Evolutionary conservation across 139 green algal genomes (phyloP), one percentile per base, ranked within the genome.

Genomic region (Auxenochlorella pyrenoidosa): DNA sequence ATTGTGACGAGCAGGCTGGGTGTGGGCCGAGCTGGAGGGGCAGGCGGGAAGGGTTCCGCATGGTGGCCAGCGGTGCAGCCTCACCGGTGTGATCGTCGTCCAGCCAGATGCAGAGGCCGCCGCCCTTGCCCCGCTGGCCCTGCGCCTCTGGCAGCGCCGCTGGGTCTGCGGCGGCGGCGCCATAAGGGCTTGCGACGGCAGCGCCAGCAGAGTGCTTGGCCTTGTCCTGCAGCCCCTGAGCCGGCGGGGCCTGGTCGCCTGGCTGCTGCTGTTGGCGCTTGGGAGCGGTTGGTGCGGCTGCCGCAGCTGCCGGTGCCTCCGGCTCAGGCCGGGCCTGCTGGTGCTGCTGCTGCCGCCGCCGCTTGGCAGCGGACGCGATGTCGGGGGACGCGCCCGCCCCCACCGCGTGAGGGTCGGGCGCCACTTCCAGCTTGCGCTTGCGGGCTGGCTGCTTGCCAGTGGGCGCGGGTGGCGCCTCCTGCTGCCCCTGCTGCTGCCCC

Each of bases 101-200:
- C 70, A 76, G 16, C 70, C 70, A 76, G 34, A 44, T 30, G 70
- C 70, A 76, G 15, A 19, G 70, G 70, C 70, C 70, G 70, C 70
- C 70, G n/a, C 70, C 70, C n/a, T 76, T 76, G 70, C 70, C 70
- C 70, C 40, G 70, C 70, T 36, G n/a, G 34, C 70, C 70, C 13
- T 36, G 66, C 66, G 66, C 66, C 66, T 73, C 66, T 19, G 32
- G 10, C 54, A 22, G 54, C 18, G 54, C 54, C 13, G 54, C 54
- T 4, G 54, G 54, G 15, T 63, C 28, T 44, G 66, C 70, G 36
- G 34, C 70, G 28, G 34, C 34, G 21, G 36, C 13, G 34, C 34
- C 70, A 12, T 4, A 2, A 63, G 54, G 47, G 47, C 12, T 58
- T 58, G 47, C 8, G 47, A 12, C 47, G 47, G 47, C 47, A 12